Percentiles rank a stretch among this genome's conserved stretches.
Conservation (phyloP, 2,329 filamentous ascomycete genomes). For the Aspergillus cejpii region DNA sequence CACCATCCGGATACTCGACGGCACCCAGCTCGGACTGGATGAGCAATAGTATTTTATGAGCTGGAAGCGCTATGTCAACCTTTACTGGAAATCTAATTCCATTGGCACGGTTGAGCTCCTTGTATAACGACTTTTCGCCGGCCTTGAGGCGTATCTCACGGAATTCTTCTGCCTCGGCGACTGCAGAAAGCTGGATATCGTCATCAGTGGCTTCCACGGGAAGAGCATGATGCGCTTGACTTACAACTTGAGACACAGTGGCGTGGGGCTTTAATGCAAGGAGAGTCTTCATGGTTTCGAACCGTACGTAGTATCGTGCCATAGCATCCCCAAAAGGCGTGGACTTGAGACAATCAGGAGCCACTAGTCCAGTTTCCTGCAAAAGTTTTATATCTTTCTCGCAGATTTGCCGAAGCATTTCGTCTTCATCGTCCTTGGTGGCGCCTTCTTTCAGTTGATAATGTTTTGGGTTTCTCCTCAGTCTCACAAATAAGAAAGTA, state of each 20-base stretch:
- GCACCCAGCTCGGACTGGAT: conserved; percentile 68
- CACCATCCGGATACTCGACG: conserved; percentile 55
- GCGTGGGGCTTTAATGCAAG: conserved; percentile 56
- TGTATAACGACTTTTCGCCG: conserved; percentile 63
- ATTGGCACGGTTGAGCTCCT: conserved; percentile 62
- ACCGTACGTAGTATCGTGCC: conserved; percentile 74
- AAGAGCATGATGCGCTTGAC: conserved; percentile 21
- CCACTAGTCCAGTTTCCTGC: conserved; percentile 54
- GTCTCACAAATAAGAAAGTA: conserved; percentile 70
- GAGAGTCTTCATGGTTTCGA: conserved; percentile 69
- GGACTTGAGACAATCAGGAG: conserved; percentile 47
- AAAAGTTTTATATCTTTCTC: conserved; percentile 61
- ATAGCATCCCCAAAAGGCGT: conserved; percentile 73
- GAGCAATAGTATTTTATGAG: conserved; percentile 70
- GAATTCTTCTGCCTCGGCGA: conserved; percentile 67
- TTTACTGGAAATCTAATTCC: conserved; percentile 66
- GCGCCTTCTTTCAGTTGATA: conserved; percentile 59
- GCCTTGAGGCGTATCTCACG: conserved; percentile 63
- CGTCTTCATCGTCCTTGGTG: conserved; percentile 50
- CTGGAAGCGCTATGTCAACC: conserved; percentile 56
- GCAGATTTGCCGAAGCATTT: conserved; percentile 64
- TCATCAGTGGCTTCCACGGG: conserved; percentile 7
- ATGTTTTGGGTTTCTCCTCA: conserved; percentile 62
- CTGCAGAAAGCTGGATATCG: conserved; percentile 51
- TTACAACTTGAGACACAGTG: conserved; percentile 61